Conservation (phyloP, 2,329 filamentous ascomycete genomes). For the Neurospora sp. region DNA sequence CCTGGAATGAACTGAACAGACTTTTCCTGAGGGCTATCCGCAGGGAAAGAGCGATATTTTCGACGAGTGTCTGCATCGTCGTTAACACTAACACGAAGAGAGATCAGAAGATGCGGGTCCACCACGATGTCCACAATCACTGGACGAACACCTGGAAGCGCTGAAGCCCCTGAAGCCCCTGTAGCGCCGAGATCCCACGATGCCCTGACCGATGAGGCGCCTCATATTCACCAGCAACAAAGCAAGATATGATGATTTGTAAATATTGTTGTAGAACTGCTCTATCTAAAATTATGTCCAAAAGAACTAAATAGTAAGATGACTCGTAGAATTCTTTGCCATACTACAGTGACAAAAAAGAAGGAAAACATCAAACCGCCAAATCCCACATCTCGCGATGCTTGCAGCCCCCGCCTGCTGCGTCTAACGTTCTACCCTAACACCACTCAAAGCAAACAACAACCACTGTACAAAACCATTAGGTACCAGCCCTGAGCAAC, state of each 20-base stretch:
- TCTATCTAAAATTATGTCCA: not conserved
- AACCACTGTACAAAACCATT: not conserved
- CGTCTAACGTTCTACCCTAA: not conserved
- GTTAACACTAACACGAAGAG: not conserved
- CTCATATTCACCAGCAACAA: not conserved
- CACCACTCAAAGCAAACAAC: not conserved
- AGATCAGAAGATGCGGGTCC: not conserved
- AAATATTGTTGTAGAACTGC: not conserved
- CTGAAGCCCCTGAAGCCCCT: not conserved
- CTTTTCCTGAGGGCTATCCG: rapidly evolving
- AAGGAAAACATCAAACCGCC: not conserved
- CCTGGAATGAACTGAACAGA: not conserved
- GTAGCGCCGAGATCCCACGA: not conserved
- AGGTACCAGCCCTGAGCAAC: not conserved
- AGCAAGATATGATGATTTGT: not conserved
- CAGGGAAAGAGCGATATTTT: not conserved
- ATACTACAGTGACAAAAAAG: not conserved
- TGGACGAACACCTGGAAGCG: not conserved
- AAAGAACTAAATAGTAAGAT: not conserved
- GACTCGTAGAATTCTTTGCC: not conserved
- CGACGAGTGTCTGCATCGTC: not conserved
- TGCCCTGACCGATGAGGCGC: not conserved
- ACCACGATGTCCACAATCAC: not conserved
- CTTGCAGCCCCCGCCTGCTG: not conserved
- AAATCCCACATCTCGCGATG: not conserved